A percentile compares a stretch with the other conserved stretches of the same genome.
phyloP scores from a whole-genome alignment of 23 red algal species.

The Gracilaria domingensis region DNA sequence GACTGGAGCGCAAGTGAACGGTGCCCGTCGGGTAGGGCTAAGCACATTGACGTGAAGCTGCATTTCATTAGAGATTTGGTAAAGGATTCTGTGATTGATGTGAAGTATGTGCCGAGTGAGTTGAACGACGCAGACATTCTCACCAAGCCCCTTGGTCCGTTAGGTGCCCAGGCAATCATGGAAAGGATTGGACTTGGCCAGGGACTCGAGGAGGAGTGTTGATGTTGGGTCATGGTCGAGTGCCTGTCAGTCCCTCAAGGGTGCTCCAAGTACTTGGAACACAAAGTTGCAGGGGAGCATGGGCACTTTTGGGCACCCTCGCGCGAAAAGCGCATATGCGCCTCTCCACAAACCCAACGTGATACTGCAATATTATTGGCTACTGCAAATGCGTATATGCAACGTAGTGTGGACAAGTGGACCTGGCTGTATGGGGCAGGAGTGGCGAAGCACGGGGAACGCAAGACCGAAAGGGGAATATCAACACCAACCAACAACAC shows the following conservation, averaged over 20 bases:
- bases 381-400: neutral
- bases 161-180: neutral
- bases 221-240: no score
- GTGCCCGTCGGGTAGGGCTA: conserved; percentile 27
- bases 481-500: neutral
- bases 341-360: neutral
- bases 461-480: neutral
- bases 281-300: neutral
- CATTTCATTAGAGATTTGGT: conserved; percentile 28
- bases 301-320: neutral
- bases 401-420: neutral
- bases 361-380: neutral
- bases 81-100: neutral
- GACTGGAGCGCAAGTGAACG: neutral
- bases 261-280: no score
- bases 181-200: neutral
- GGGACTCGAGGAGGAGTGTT: neutral
- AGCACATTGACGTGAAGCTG: conserved; percentile 20
- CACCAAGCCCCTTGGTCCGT: conserved; percentile 7
- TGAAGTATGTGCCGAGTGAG: conserved; percentile 11
- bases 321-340: neutral
- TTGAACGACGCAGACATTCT: conserved; percentile 13
- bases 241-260: no score
- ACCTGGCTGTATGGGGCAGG: no score
- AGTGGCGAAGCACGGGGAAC: no score